Percentiles rank a stretch among this genome's conserved stretches.
Evolutionary conservation across 2,329 filamentous ascomycete species (phyloP).

Genomic region (Hypoxylon rubiginosum): DNA sequence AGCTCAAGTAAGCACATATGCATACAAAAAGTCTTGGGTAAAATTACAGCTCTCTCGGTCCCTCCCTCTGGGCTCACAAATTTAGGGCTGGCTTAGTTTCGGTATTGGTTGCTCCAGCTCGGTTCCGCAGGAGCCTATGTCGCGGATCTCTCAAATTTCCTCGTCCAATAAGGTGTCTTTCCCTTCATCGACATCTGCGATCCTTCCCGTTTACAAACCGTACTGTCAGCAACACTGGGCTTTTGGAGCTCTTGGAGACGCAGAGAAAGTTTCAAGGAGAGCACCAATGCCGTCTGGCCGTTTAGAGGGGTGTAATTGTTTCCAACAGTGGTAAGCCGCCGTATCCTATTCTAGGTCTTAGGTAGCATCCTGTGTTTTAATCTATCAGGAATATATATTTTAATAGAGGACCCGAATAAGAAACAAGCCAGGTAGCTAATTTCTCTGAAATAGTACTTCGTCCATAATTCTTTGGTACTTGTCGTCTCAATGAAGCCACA

Average conservation of each 20-base stretch:
- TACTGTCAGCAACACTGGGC: slow-evolving; percentile 23
- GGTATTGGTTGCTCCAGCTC: slow-evolving; percentile 17
- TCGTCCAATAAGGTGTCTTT: slow-evolving; percentile 28
- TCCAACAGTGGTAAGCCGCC: slow-evolving; percentile 17
- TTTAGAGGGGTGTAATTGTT: slow-evolving; percentile 27
- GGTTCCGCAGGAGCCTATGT: slow-evolving; percentile 28
- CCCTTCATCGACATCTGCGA: slow-evolving; percentile 12
- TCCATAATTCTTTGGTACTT: neutral
- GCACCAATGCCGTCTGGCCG: slow-evolving; percentile 28
- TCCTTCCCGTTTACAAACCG: slow-evolving; percentile 33
- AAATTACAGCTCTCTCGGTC: slow-evolving; percentile 4
- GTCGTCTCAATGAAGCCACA: neutral
- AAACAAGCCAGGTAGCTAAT: slow-evolving; percentile 11
- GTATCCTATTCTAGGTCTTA: slow-evolving; percentile 28
- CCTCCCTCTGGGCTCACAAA: slow-evolving; percentile 7
- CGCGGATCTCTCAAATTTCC: slow-evolving; percentile 26
- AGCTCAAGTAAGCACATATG: slow-evolving; percentile 20
- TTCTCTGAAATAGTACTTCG: slow-evolving; percentile 10
- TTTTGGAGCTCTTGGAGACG: no score
- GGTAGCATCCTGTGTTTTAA: slow-evolving; percentile 25
- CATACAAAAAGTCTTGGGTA: slow-evolving; percentile 4
- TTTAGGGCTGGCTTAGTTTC: slow-evolving; percentile 7
- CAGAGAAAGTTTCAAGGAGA: slow-evolving; percentile 39
- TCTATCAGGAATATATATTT: slow-evolving; percentile 30
- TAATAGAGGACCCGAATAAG: slow-evolving; percentile 19